Percentiles rank a stretch among this genome's conserved stretches.
Conservation (phyloP, 2,329 filamentous ascomycete genomes). For the Beauveria australis region DNA sequence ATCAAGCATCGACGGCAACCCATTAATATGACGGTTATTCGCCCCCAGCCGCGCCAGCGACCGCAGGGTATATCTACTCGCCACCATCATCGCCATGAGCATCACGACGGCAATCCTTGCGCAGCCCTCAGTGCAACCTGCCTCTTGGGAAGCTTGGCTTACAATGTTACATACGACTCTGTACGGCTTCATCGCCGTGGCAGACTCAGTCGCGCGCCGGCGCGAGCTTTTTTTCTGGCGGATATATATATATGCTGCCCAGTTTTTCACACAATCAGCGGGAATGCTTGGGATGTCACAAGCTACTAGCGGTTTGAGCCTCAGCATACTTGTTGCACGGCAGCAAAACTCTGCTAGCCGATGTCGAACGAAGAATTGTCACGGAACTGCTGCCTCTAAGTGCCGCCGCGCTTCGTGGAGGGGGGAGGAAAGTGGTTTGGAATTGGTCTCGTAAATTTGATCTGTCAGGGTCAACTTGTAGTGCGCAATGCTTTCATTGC, state of each 20-base stretch:
- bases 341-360: neutral
- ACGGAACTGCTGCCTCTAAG: neutral
- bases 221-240: neutral
- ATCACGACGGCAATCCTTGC: neutral
- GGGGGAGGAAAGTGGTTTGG: neutral
- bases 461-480: slow-evolving; percentile 10
- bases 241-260: neutral
- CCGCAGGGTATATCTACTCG: neutral
- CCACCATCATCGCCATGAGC: neutral
- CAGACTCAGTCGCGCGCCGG: neutral
- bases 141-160: neutral
- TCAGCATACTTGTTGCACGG: neutral
- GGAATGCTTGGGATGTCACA: neutral
- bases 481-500: slow-evolving; percentile 8
- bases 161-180: neutral
- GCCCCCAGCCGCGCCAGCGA: neutral
- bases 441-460: slow-evolving; percentile 10
- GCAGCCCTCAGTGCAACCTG: neutral
- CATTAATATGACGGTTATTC: neutral
- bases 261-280: neutral
- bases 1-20: neutral
- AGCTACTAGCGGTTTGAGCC: neutral
- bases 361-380: neutral
- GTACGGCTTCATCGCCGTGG: neutral
- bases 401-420: neutral